A percentile compares a stretch with the other conserved stretches of the same genome.
Conservation (phyloP, 2,329 filamentous ascomycete species). For the Trichoderma lentiforme region DNA sequence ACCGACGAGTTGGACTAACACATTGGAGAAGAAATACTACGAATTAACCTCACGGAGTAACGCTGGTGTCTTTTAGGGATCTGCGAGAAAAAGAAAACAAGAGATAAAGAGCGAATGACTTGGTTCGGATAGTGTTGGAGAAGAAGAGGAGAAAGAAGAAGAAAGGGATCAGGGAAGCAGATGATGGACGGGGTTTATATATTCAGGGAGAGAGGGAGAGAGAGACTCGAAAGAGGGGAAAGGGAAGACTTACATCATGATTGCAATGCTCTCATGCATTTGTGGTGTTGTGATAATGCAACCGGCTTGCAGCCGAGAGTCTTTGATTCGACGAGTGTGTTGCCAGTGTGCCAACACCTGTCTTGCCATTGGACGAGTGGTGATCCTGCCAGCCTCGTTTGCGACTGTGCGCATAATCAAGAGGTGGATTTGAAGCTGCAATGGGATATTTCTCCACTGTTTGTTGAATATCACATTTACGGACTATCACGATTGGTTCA, state of each 20-base stretch:
- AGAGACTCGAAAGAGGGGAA: not conserved
- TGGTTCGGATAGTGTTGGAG: not conserved
- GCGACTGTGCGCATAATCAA: not conserved
- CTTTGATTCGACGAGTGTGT: not conserved
- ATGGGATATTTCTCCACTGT: constrained; percentile 18
- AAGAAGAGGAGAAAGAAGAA: not conserved
- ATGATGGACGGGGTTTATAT: not conserved
- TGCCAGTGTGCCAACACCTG: not conserved
- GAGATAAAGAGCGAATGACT: no score
- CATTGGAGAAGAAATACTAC: not conserved
- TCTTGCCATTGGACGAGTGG: not conserved
- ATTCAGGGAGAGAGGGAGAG: not conserved
- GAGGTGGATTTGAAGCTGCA: not conserved
- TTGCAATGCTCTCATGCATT: not conserved
- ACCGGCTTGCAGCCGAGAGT: not conserved
- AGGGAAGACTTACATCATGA: not conserved
- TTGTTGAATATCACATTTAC: not conserved
- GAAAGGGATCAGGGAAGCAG: not conserved
- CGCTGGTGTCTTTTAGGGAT: not conserved
- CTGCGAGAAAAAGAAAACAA: not conserved
- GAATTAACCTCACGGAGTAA: not conserved
- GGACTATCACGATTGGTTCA: not conserved
- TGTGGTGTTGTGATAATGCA: not conserved
- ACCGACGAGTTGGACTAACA: not conserved
- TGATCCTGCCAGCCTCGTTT: constrained; percentile 30